Evolutionary conservation across 2,329 filamentous ascomycete species (phyloP).

Genomic region (Epichloe sibirici): DNA sequence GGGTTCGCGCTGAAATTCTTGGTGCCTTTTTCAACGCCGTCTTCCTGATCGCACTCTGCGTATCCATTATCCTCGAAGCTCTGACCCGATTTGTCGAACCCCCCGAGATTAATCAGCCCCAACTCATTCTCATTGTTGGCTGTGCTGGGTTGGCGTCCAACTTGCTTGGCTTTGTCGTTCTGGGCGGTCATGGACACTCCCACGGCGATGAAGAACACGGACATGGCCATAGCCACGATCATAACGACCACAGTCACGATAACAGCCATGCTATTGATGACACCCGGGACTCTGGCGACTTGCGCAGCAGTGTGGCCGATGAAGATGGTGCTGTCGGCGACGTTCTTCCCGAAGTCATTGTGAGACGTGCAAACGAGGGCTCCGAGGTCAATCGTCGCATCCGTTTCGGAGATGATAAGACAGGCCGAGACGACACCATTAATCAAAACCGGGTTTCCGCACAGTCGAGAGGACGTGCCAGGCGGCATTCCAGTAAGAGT

Average conservation of each 20-base stretch:
- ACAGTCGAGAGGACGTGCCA: slow-evolving; percentile 27
- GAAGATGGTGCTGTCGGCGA: slow-evolving; percentile 48
- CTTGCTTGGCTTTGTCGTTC: slow-evolving; percentile 74
- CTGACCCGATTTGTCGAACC: slow-evolving; percentile 86
- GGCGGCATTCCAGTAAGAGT: slow-evolving; percentile 33
- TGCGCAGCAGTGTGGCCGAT: slow-evolving; percentile 34
- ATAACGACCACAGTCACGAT: slow-evolving; percentile 25
- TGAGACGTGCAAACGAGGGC: slow-evolving; percentile 34
- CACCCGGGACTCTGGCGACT: slow-evolving; percentile 31
- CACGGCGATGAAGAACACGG: slow-evolving; percentile 50
- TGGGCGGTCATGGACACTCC: slow-evolving; percentile 85
- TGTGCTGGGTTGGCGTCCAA: slow-evolving; percentile 79
- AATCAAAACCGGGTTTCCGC: slow-evolving; percentile 19
- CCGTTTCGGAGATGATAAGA: slow-evolving; percentile 23
- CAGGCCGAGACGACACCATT: slow-evolving; percentile 16
- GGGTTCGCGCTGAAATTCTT: slow-evolving; percentile 93
- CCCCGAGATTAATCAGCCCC: slow-evolving; percentile 77
- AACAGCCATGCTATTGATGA: slow-evolving; percentile 36
- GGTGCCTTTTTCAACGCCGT: slow-evolving; percentile 96
- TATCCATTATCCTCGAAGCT: slow-evolving; percentile 93
- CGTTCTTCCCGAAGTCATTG: slow-evolving; percentile 48
- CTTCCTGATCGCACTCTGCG: slow-evolving; percentile 88
- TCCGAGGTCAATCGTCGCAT: slow-evolving; percentile 27
- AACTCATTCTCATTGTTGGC: slow-evolving; percentile 81
- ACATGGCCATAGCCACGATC: slow-evolving; percentile 38